Conservation (phyloP, 192 early-diverging fungal genomes). For the Coemansia nantahalensis region DNA sequence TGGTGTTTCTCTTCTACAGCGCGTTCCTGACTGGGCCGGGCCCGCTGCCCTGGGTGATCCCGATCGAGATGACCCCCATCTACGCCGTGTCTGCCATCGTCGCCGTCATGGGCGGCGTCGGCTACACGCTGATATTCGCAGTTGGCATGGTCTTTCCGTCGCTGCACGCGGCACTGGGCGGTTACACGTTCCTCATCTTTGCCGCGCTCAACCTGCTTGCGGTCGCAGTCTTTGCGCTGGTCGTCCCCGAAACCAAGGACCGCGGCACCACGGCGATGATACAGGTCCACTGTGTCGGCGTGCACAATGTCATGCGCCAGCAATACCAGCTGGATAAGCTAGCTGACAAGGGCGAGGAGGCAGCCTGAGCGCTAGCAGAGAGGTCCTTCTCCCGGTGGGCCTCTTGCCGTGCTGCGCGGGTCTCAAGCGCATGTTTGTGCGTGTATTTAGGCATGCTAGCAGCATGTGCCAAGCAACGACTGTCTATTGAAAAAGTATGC, state of each 20-base stretch:
- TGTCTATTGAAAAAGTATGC: no score
- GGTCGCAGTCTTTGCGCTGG: constrained; percentile 56
- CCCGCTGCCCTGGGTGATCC: constrained; percentile 73
- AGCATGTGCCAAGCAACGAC: no score
- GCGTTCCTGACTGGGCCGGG: constrained; percentile 72
- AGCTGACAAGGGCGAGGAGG: constrained; percentile 1
- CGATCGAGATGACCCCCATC: constrained; percentile 71
- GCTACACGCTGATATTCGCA: constrained; percentile 59
- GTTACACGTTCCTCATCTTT: constrained; percentile 63
- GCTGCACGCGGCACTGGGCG: constrained; percentile 32
- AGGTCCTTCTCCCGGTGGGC: no score
- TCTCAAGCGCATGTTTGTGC: no score
- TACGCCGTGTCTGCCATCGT: constrained; percentile 66
- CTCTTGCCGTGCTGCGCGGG: no score
- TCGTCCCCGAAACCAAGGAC: constrained; percentile 80
- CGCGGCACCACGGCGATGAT: constrained; percentile 59
- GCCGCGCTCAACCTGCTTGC: constrained; percentile 56
- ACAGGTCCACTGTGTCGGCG: constrained; percentile 34
- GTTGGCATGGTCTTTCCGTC: constrained; percentile 58
- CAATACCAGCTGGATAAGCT: constrained; percentile 4
- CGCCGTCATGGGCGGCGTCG: constrained; percentile 62
- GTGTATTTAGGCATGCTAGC: no score
- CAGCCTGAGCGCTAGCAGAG: no score
- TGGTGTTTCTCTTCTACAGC: constrained; percentile 67
- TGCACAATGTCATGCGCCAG: constrained; percentile 30